Evolutionary conservation across 176 grass and related monocot genomes (phyloP), one percentile per base, ranked within the genome.

Genomic region (Guadua angustifolia): DNA sequence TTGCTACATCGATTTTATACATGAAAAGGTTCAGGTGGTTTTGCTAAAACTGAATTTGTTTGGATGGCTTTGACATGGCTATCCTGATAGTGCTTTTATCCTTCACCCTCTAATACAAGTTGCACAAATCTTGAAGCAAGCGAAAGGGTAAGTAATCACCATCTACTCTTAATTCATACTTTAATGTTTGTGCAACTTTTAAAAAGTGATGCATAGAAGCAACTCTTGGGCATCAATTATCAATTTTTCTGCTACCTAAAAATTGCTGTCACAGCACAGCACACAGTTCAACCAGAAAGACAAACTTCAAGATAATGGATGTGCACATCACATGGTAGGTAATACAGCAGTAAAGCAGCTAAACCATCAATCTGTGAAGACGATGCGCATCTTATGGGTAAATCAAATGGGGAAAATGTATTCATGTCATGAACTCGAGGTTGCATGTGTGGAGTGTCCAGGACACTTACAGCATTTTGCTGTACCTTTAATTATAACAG

Each of bases 1-100:
- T 33, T 77, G 58, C 33, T 45, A 57, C 15, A 76, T 68, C 33
- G 66, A 62, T 80, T 81, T 80, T 74, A 53, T 74, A 36, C 35
- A 36, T 35, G 49, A 73, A 73, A 64, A 65, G 18, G 12, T 14
- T 78, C 22, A 64, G 8, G 25, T 78, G 55, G n/a, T 65, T 88
- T 78, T 42, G 29, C n/a, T 36, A 73, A 18, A 33, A 10, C 0
- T 44, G 7, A 44, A 22, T 74, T 26, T 61, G n/a, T 42, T 69
- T 62, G 42, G 29, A 56, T 44, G 76, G 39, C 3, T 83, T 83
- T 65, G 5, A 43, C 24, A 56, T 24, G 44, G 64, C 21, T 45
- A 81, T 43, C 72, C 59, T 66, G 53, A 73, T 32, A 69, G 29
- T 29, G 29, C 29, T 29, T 29, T 1, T 29, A 29, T 29, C 29